phyloP scores from a whole-genome alignment of 2,329 filamentous ascomycete genomes.

The Fusarium sulawesiense region DNA sequence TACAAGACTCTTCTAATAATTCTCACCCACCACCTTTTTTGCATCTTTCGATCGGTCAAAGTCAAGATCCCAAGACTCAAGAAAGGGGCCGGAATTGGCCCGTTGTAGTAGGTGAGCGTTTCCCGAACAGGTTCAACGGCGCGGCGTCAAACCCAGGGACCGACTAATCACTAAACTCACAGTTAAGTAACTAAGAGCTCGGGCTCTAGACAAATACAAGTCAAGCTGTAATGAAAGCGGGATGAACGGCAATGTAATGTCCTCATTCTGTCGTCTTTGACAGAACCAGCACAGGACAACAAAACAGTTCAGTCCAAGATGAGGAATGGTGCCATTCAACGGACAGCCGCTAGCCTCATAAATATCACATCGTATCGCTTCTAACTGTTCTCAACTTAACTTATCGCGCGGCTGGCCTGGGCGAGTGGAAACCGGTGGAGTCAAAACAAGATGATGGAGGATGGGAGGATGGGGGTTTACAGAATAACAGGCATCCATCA shows the following conservation, averaged over 20 bases:
- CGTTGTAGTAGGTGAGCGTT: slow-evolving; percentile 35
- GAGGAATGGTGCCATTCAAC: slow-evolving; percentile 30
- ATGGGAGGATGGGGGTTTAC: slow-evolving; percentile 17
- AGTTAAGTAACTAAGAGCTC: background rate
- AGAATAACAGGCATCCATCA: slow-evolving; percentile 6
- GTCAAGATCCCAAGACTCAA: slow-evolving; percentile 5
- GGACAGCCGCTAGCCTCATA: slow-evolving; percentile 25
- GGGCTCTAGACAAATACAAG: background rate
- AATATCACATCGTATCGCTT: slow-evolving; percentile 8
- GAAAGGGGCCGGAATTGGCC: slow-evolving; percentile 42
- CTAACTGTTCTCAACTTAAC: slow-evolving; percentile 4
- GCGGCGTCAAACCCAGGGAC: slow-evolving; percentile 3
- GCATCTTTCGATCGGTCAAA: slow-evolving; percentile 7
- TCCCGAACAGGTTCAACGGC: slow-evolving; percentile 36
- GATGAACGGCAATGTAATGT: slow-evolving; percentile 9
- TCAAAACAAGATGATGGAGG: slow-evolving; percentile 34
- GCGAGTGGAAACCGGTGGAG: slow-evolving; percentile 36
- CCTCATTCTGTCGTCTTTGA: slow-evolving; percentile 14
- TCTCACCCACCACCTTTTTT: slow-evolving; percentile 31
- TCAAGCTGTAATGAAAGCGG: slow-evolving; percentile 11
- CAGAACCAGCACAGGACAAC: background rate
- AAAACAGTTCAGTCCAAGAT: slow-evolving; percentile 6
- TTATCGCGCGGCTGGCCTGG: slow-evolving; percentile 32
- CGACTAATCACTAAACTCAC: background rate
- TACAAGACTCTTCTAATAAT: background rate